Evolutionary conservation across 345 rosid species (phyloP).

Genomic region (Eucalyptus globulus): DNA sequence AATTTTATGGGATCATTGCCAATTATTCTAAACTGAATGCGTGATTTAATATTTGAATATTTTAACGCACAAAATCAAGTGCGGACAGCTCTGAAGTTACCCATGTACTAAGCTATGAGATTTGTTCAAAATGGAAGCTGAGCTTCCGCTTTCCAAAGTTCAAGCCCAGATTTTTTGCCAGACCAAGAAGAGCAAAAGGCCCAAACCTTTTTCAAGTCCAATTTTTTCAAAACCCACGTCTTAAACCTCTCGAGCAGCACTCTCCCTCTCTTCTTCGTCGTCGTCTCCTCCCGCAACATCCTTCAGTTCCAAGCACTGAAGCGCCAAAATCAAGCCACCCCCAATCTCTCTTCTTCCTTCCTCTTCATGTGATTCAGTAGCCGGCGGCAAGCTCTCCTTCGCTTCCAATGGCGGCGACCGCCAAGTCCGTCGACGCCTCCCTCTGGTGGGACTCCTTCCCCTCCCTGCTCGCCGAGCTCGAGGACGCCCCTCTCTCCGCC

Average conservation of each 20-base stretch:
- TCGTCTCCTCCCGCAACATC: neutral
- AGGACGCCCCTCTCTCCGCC: slow-evolving; percentile 40
- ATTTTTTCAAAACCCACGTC: neutral
- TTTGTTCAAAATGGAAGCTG: neutral
- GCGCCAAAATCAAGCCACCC: neutral
- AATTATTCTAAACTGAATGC: too few relatives aligned
- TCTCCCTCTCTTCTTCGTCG: neutral
- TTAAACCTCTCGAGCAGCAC: neutral
- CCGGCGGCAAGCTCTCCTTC: neutral
- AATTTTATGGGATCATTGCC: fast-evolving
- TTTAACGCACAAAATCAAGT: neutral
- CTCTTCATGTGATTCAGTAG: neutral
- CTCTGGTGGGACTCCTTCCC: slow-evolving; percentile 87
- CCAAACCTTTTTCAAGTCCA: neutral
- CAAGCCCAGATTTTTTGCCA: neutral
- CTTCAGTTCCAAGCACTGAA: neutral
- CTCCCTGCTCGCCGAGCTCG: slow-evolving; percentile 54
- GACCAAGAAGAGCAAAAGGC: neutral
- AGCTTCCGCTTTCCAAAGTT: neutral
- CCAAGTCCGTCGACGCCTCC: slow-evolving; percentile 46
- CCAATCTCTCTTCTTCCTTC: neutral
- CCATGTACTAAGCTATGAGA: neutral
- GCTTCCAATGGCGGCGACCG: slow-evolving; percentile 43
- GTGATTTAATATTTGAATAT: too few relatives aligned
- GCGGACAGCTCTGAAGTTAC: neutral